Evolutionary conservation across 23 red algal genomes (phyloP), one percentile per base, ranked within the genome.

Genomic region (Cyanidium caldarium): DNA sequence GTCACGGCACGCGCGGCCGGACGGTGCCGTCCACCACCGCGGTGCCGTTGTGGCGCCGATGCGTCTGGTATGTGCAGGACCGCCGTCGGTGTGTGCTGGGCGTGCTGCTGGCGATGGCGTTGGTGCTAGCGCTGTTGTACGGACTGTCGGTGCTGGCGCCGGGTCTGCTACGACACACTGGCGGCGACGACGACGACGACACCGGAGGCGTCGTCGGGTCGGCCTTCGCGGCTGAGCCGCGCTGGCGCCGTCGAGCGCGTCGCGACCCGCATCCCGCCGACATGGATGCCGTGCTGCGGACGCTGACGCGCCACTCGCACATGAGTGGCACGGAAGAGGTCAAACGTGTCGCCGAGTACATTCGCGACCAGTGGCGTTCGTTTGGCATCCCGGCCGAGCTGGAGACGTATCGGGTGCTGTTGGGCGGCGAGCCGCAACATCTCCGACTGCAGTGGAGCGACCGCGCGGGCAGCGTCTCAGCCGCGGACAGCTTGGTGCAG

Each of bases 321-420:
- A 61, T 61, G 51, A 61, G 51, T 25, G 51, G 51, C 5, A 61
- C 51, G 21, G 7, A 21, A 5, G 51, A 16, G 10, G 10, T 28
- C 7, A 12, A 61, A 28, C 51, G 51, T 25, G 31, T 25, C 21
- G 51, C 51, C 5, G 23, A 12, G 13, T 5, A 28, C n/a, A 61
- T 61, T 61, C 51, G 51, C 51, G 51, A 61, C 51, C n/a, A 61
- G 51, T 61, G 51, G 51, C 10, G 7, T 28, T 16, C 51, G 19
- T 16, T 28, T 10, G 51, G 51, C 5, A 61, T 61, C 51, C 51
- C 51, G 23, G 51, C 51, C 7, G 10, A 61, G 51, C 7, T 61
- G 21, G 51, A 61, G 23, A 61, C 13, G 10, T 61, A 28, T 28
- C 51, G 31, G 51, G 51, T 61, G 51, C 23, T 61, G 10, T 28